A percentile compares a stretch with the other conserved stretches of the same genome.
These are phyloP conservation scores for Inosperma sp. DNA, from an alignment of 768 basidiomycete species.

Conservation along the genomic window DNA sequence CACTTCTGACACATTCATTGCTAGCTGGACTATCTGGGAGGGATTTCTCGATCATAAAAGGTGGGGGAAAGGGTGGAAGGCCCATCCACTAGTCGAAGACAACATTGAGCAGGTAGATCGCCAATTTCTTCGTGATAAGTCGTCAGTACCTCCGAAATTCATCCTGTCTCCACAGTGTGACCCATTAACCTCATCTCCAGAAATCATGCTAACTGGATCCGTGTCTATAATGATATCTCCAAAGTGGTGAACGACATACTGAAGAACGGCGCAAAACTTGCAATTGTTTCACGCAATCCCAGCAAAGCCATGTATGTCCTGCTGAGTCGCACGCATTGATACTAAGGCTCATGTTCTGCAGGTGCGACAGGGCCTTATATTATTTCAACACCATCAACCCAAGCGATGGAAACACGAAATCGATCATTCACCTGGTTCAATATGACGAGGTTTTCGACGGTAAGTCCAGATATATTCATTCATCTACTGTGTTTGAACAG, in stretches of 20 bases:
- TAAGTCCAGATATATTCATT: neutral
- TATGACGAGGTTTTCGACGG: neutral
- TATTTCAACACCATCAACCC: neutral
- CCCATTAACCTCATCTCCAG: neutral
- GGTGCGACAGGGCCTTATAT: neutral
- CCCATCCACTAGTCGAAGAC: neutral
- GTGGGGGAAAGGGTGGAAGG: neutral
- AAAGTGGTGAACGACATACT: neutral
- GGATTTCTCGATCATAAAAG: neutral
- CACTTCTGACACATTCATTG: neutral
- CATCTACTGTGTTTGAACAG: neutral
- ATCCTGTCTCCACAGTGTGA: no score
- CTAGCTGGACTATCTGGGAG: neutral
- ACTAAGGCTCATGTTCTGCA: neutral
- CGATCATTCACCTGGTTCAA: neutral
- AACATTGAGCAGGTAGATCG: neutral
- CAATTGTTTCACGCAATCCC: neutral
- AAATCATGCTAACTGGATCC: neutral
- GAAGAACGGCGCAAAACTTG: neutral
- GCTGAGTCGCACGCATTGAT: neutral
- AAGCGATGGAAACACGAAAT: neutral
- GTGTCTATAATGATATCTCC: neutral
- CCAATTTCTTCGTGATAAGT: neutral
- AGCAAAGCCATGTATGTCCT: slow-evolving; percentile 2
- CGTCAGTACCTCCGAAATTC: neutral